Conservation (phyloP, 2,329 filamentous ascomycete species). For the Sphaerulina musiva region DNA sequence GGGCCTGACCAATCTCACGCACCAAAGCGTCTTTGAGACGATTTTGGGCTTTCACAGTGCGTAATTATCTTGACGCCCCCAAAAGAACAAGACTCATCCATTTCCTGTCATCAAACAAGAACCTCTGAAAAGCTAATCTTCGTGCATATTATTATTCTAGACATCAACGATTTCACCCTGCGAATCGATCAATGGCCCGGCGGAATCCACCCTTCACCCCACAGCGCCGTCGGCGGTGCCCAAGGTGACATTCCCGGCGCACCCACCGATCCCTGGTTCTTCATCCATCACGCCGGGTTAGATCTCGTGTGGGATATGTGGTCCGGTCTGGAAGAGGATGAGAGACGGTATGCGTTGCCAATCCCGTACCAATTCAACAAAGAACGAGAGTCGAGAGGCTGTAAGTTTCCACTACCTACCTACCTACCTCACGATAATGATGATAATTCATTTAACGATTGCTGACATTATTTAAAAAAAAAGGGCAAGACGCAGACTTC, state of each 20-base stretch:
- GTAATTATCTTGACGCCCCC: not conserved
- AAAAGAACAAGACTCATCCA: too few species aligned
- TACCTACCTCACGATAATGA: not conserved
- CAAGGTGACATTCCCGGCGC: slow-evolving; percentile 41
- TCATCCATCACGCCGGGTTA: not conserved
- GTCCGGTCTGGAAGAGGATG: slow-evolving; percentile 30
- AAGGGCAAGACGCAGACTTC: slow-evolving; percentile 4
- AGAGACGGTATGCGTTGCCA: not conserved
- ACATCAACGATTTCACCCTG: slow-evolving; percentile 7
- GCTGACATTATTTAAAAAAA: too few species aligned
- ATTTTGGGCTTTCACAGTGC: slow-evolving; percentile 2
- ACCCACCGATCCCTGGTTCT: slow-evolving; percentile 38
- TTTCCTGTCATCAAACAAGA: too few species aligned
- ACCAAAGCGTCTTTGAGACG: slow-evolving; percentile 8
- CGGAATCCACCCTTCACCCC: slow-evolving; percentile 10
- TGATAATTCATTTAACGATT: not conserved
- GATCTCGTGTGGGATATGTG: slow-evolving; percentile 4
- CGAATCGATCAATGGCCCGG: slow-evolving; percentile 9
- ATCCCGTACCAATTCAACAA: slow-evolving; percentile 1
- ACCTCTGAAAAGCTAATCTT: too few species aligned
- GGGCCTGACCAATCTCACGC: slow-evolving; percentile 4
- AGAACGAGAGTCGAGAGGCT: not conserved
- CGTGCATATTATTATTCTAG: not conserved
- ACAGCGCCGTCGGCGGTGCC: slow-evolving; percentile 36
- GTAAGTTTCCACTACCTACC: not conserved